Evolutionary conservation across 495 filamentous ascomycete genomes (phyloP), one percentile per base, ranked within the genome.

Genomic region (Elasticomyces elasticus): DNA sequence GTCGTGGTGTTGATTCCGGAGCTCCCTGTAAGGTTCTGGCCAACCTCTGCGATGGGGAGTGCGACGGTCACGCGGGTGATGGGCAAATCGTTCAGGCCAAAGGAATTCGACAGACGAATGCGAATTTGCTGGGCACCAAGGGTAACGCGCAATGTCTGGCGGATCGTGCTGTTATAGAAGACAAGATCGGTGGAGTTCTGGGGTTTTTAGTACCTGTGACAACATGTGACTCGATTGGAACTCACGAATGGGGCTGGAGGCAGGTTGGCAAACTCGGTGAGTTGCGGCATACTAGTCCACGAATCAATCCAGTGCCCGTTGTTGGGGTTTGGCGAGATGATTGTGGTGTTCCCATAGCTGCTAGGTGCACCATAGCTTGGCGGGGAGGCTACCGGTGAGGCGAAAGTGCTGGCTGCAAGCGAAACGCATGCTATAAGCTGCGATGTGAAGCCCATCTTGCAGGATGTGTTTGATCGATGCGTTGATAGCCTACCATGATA

Each of bases 251-350:
- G 79, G 1, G 71, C 59, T 0, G 76, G 75, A 11, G 81, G 81
- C 47, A 85, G 71, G 60, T 84, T 84, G 51, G 64, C 72, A 25
- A 71, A 73, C 58, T 86, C 82, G 5, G 79, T 78, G 15, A 82
- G 63, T 66, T 85, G 81, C 2, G 81, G 80, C 81, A 84, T 85
- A 7, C 79, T 70, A 0, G 78, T 76, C 82, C 81, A 85, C 1
- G 79, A 79, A 53, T 74, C 72, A 7, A 83, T 78, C 83, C 83
- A 86, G 54, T 81, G 79, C 23, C 68, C 66, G 13, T 53, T 24
- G 13, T 22, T 9, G 1, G 53, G 58, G 31, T 56, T 43, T 1
- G 54, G 54, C 23, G 35, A 5, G 30, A 57, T 49, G 24, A 28
- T 20, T 1, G 51, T 46, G 40, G 5, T 25, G 19, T 52, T 44